Evolutionary conservation across 139 green algal species (phyloP).

Genomic region (Pycnococcus provasolii): DNA sequence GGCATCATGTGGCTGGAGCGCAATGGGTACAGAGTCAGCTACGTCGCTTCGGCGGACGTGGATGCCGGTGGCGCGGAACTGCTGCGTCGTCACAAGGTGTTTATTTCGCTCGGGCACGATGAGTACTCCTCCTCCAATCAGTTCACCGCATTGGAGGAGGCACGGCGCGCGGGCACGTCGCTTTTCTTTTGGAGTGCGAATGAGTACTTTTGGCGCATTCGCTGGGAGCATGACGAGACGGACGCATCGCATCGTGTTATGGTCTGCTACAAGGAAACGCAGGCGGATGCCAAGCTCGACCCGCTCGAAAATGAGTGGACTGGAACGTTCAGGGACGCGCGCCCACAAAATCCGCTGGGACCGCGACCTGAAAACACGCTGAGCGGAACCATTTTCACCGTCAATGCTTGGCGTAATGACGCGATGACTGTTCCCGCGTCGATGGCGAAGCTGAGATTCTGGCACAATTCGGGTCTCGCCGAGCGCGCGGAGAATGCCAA

Average conservation of each 20-base stretch:
- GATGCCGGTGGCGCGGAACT: background rate
- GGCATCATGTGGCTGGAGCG: slow-evolving; percentile 2
- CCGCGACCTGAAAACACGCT: background rate
- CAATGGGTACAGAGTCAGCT: slow-evolving; percentile 3
- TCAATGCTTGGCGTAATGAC: slow-evolving; percentile 14
- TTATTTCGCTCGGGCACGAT: slow-evolving; percentile 4
- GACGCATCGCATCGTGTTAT: background rate
- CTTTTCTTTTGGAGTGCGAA: background rate
- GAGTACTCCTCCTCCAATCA: background rate
- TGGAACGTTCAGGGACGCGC: slow-evolving; percentile 3
- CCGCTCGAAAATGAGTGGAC: slow-evolving; percentile 5
- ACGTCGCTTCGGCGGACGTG: background rate
- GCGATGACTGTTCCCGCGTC: background rate
- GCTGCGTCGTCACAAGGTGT: background rate
- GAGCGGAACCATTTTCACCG: background rate
- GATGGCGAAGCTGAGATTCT: slow-evolving; percentile 2
- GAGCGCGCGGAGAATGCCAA: background rate
- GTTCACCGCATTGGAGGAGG: background rate
- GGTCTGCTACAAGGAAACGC: slow-evolving; percentile 15
- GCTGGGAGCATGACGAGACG: slow-evolving; percentile 2
- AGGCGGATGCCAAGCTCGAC: slow-evolving; percentile 11
- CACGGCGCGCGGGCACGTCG: background rate
- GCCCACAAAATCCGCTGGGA: slow-evolving; percentile 1
- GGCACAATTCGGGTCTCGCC: background rate
- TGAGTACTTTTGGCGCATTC: slow-evolving; percentile 9